Conservation (phyloP, 495 filamentous ascomycete species). For the Neurospora terricola region DNA sequence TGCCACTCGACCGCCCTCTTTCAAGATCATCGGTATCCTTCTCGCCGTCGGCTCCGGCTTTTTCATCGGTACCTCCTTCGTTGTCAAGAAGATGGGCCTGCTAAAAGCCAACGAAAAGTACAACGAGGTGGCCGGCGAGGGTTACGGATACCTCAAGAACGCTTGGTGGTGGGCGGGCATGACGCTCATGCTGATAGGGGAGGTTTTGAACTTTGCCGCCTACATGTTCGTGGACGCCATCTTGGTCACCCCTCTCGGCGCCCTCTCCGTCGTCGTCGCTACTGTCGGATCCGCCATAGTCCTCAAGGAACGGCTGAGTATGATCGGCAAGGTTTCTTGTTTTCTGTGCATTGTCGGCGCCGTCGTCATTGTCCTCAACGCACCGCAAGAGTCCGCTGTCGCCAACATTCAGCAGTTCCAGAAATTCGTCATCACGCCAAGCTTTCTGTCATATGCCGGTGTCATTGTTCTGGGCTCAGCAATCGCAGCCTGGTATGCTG, state of each 20-base stretch:
- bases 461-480: slow-evolving; percentile 64
- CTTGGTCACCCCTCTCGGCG: slow-evolving; percentile 86
- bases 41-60: slow-evolving; percentile 81
- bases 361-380: slow-evolving; percentile 89
- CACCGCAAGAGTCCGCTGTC: slow-evolving; percentile 75
- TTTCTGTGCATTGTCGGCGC: slow-evolving; percentile 91
- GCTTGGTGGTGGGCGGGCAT: slow-evolving; percentile 92
- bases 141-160: slow-evolving; percentile 97
- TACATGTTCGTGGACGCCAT: slow-evolving; percentile 98
- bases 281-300: slow-evolving; percentile 92
- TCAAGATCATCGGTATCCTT: slow-evolving; percentile 81
- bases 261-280: slow-evolving; percentile 90
- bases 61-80: slow-evolving; percentile 93
- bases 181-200: slow-evolving; percentile 94
- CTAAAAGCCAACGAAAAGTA: slow-evolving; percentile 93
- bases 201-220: slow-evolving; percentile 95
- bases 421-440: slow-evolving; percentile 74
- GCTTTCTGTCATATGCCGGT: slow-evolving; percentile 78
- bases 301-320: slow-evolving; percentile 87
- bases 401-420: slow-evolving; percentile 89
- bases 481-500: slow-evolving; percentile 72
- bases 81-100: slow-evolving; percentile 87
- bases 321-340: slow-evolving; percentile 92
- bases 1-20: slow-evolving; percentile 35
- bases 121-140: slow-evolving; percentile 90